Evolutionary conservation across 2,329 filamentous ascomycete species (phyloP), one percentile per base, ranked within the genome.

Genomic region (Aspergillus candidus): DNA sequence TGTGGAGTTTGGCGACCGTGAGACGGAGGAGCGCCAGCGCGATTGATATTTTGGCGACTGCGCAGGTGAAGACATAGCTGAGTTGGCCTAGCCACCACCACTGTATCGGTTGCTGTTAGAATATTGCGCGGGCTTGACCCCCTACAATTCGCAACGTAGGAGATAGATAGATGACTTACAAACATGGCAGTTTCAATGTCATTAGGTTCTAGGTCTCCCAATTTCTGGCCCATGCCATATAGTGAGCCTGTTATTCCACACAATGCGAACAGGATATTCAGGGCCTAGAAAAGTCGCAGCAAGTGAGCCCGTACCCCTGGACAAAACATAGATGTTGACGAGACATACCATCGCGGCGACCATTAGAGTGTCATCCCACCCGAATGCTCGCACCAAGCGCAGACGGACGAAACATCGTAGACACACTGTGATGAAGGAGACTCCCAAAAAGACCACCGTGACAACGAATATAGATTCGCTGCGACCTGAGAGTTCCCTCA

Each of bases 31-130:
- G 69, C 47, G 78, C 76, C n/a, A 76, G 61, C 4, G 69, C 73
- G 40, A 79, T 73, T 1, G 75, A 72, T 32, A 77, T 65, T 46
- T 77, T 77, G 36, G 75, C 66, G 11, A 72, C 55, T 32, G 70
- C 66, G 15, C 68, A 74, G 4, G 69, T 66, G 43, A 75, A 57
- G 6, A 73, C 69, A 55, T 79, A 80, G 49, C 72, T 71, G n/a
- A 75, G 61, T 52, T 79, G 76, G 50, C 74, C 75, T n/a, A 79
- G 67, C 63, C 73, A 79, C 75, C 74, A 79, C 59, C 61, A 67
- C 63, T 66, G 14, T 34, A 29, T 31, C 8, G 34, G 31, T 17
- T 27, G 22, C 22, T 3, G 22, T 27, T 27, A 27, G 22, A 7
- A 27, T 27, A 27, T 10, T 27, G 22, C 22, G 22, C 6, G 6